phyloP scores from a whole-genome alignment of 495 filamentous ascomycete genomes.

The Talaromyces ruber region DNA sequence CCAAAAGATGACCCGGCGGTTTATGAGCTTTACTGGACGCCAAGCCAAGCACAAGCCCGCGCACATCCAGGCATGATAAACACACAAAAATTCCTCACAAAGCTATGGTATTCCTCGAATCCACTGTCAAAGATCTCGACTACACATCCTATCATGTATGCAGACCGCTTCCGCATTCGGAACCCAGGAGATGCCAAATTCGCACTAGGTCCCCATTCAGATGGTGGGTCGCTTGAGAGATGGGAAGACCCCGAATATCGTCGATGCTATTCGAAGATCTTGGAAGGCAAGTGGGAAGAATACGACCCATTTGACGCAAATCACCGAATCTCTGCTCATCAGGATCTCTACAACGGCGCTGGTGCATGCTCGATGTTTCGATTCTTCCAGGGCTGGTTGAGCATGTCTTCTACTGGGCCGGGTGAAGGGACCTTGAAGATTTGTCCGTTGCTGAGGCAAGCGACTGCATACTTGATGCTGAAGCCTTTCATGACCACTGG shows the following conservation, averaged over 20 bases:
- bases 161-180: slow-evolving; percentile 71
- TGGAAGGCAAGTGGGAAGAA: slow-evolving; percentile 68
- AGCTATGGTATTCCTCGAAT: slow-evolving; percentile 62
- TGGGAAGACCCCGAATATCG: slow-evolving; percentile 82
- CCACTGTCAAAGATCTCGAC: slow-evolving; percentile 52
- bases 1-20: slow-evolving; percentile 62
- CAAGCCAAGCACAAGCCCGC: slow-evolving; percentile 64
- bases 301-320: slow-evolving; percentile 76
- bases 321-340: slow-evolving; percentile 56
- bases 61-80: slow-evolving; percentile 61
- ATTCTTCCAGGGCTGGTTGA: slow-evolving; percentile 84
- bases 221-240: slow-evolving; percentile 76
- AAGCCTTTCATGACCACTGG: slow-evolving; percentile 59
- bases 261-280: slow-evolving; percentile 63
- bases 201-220: slow-evolving; percentile 77
- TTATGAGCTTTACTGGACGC: slow-evolving; percentile 85
- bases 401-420: slow-evolving; percentile 63
- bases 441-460: slow-evolving; percentile 66
- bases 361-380: slow-evolving; percentile 79
- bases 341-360: slow-evolving; percentile 73
- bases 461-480: slow-evolving; percentile 74
- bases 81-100: slow-evolving; percentile 64
- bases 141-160: slow-evolving; percentile 63
- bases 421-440: slow-evolving; percentile 75
- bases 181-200: slow-evolving; percentile 60